Evolutionary conservation across 1,284 basidiomycete species (phyloP), one percentile per base, ranked within the genome.

Genomic region (Cerrena zonata): DNA sequence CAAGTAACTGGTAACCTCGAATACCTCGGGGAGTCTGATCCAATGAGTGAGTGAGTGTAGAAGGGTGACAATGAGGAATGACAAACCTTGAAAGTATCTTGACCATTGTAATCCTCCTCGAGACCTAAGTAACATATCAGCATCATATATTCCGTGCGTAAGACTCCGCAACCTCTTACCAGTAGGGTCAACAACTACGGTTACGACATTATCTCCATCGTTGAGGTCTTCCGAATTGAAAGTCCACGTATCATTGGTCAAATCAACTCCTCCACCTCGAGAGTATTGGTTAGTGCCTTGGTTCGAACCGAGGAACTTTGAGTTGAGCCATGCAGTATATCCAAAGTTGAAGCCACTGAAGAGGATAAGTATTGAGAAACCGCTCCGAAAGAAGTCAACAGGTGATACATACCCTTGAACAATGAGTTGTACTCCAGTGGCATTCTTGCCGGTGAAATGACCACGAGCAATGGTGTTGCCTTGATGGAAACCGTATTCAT

Each of bases 401-500:
- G 24, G 27, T n/a, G 43, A 21, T 23, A 56, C 56, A 13, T 37
- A 73, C 71, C 72, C 75, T 57, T 76, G 70, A 19, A 77, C 66
- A 15, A 69, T 65, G 4, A 77, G 57, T 40, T 69, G 57, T 3
- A 78, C 66, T 19, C 72, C 74, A 0, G 65, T 69, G 1, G 68
- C 68, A 38, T 56, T 53, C 39, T 47, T 64, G 5, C 71, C 72
- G 7, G 51, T 61, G 57, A 78, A 79, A 48, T 71, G 69, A 0
- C 76, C 76, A 3, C 75, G 69, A 67, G 71, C 75, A 11, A 69
- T 51, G 38, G 64, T 60, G 48, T 62, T 62, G 12, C 63, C 68
- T 51, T 67, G 61, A 51, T 72, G 70, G 62, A 69, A 71, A 2
- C 72, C 72, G 50, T 73, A 74, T 47, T 75, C 72, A 57, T 69